Percentiles rank a stretch among this genome's conserved stretches.
These are phyloP conservation scores for Martiniozyma asiatica DNA, from an alignment of 1,139 yeast species.

Conservation along the genomic window DNA sequence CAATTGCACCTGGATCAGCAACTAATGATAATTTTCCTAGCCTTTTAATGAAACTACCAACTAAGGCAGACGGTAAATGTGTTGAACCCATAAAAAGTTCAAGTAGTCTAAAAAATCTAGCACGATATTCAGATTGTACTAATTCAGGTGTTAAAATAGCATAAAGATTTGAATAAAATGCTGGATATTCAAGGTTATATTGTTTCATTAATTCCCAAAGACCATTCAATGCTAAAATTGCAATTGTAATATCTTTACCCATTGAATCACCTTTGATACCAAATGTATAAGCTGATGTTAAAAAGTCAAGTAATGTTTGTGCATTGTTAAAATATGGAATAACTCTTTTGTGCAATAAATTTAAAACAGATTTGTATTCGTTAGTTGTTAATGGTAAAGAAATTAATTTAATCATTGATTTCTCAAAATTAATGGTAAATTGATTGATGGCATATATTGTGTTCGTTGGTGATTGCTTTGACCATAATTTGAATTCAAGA, in stretches of 20 bases:
- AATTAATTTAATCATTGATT: conserved; percentile 51
- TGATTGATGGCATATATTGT: conserved; percentile 37
- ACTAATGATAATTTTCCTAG: conserved; percentile 62
- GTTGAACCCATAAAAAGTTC: conserved; percentile 81
- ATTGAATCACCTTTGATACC: conserved; percentile 23
- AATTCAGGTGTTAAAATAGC: conserved; percentile 65
- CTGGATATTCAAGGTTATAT: conserved; percentile 84
- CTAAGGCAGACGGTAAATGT: conserved; percentile 70
- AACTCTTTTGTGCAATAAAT: conserved; percentile 69
- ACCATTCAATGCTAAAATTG: conserved; percentile 78
- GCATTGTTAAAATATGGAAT: conserved; percentile 77
- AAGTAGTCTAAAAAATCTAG: conserved; percentile 78
- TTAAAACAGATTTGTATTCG: conserved; percentile 61
- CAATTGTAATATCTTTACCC: conserved; percentile 48
- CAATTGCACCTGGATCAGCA: conserved; percentile 88
- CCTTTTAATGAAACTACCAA: conserved; percentile 82
- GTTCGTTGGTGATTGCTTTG: conserved; percentile 35
- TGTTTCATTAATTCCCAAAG: conserved; percentile 74
- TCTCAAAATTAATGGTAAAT: conserved; percentile 60
- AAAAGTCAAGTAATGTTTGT: conserved; percentile 78
- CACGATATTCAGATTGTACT: conserved; percentile 66
- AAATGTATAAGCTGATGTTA: conserved; percentile 67
- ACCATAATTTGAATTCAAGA: conserved; percentile 25
- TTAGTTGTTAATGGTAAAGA: conserved; percentile 26
- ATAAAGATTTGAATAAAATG: conserved; percentile 74